These are phyloP conservation scores for Mycena indigotica DNA, from an alignment of 768 basidiomycete species.

Conservation along the genomic window DNA sequence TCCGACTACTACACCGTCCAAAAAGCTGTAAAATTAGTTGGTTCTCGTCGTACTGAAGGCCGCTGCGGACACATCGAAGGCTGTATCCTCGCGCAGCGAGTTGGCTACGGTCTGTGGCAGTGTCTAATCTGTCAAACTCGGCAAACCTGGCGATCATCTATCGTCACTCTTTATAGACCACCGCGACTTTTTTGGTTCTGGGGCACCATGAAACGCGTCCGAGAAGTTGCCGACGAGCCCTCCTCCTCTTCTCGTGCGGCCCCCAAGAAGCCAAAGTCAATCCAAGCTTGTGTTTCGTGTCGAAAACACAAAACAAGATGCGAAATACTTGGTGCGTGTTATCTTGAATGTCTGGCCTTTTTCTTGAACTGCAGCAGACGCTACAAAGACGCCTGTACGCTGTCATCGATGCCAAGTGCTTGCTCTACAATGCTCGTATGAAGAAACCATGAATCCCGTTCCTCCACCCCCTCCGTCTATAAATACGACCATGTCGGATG, in stretches of 20 bases:
- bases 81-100: background rate
- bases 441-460: slow-evolving; percentile 24
- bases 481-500: background rate
- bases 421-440: slow-evolving; percentile 44
- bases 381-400: slow-evolving; percentile 29
- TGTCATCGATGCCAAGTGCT: slow-evolving; percentile 49
- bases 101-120: background rate
- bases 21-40: background rate
- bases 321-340: slow-evolving; percentile 39
- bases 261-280: slow-evolving; percentile 37
- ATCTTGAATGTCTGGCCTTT: background rate
- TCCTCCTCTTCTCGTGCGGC: slow-evolving; percentile 6
- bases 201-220: slow-evolving; percentile 16
- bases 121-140: slow-evolving; percentile 5
- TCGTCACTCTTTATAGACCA: background rate
- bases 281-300: slow-evolving; percentile 38
- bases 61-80: background rate
- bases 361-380: slow-evolving; percentile 6
- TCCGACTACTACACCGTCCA: too few species aligned
- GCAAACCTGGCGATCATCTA: background rate
- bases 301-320: slow-evolving; percentile 47
- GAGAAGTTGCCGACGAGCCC: slow-evolving; percentile 7
- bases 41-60: background rate
- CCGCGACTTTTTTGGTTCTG: background rate
- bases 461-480: slow-evolving; percentile 1